Evolutionary conservation across 148 eudicot genomes (phyloP), one percentile per base, ranked within the genome.

Genomic region (Chenopodium album): DNA sequence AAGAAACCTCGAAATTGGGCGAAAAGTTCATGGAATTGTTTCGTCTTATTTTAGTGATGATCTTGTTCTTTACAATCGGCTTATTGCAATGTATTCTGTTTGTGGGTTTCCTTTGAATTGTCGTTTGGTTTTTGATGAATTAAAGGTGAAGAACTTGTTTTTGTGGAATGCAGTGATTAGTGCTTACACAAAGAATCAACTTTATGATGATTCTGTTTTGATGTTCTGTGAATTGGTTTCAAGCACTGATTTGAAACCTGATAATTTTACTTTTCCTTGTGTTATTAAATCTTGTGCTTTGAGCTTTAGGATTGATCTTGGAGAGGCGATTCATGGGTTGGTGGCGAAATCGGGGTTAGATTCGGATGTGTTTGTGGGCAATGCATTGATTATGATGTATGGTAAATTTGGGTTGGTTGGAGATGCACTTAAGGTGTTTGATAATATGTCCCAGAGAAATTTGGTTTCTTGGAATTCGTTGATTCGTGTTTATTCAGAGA

Each of bases 391-490:
- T 59, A 67, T 88, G 8, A 86, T 89, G 92, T 92, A 91, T 85
- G 91, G 90, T 69, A 88, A 86, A 71, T 87, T 34, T 75, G 90
- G 86, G 79, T 34, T 79, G 65, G 73, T 88, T 78, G 87, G 62
- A 76, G 84, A 86, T 23, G 94, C 94, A 14, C 56, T 71, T 23
- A 82, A 82, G 70, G 80, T 92, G 88, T 92, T 91, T 84, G 84
- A 84, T 12, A 20, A 60, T 60, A 82, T 90, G 89, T 77, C 85
- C 76, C 74, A 80, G 62, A 92, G 88, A 67, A 92, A 90, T 79
- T 76, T 92, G 87, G 91, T 91, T 71, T 82, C 94, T 23, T 90
- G 94, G 91, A 92, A 92, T 75, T 86, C 97, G n/a, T 77, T 92
- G 81, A 83, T 91, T 83, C 68, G 74, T 76, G 90, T 68, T 65